phyloP scores from a whole-genome alignment of 1,139 yeast genomes.

The Taphrina flavorubra region DNA sequence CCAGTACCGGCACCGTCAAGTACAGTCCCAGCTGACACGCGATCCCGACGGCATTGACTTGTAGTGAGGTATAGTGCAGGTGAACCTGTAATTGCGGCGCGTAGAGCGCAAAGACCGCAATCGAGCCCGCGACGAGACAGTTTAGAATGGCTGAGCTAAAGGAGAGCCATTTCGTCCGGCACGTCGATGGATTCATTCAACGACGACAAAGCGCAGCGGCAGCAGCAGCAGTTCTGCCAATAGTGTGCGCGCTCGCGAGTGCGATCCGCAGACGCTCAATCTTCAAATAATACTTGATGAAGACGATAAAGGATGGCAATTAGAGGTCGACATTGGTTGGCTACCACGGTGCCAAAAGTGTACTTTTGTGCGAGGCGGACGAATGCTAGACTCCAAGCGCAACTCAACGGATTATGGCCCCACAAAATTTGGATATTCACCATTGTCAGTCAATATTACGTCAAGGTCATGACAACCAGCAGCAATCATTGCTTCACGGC shows the following conservation, averaged over 20 bases:
- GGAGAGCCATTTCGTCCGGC: constrained; percentile 26
- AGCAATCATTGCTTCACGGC: too few species aligned
- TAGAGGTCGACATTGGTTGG: too few species aligned
- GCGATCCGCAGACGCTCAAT: too few species aligned
- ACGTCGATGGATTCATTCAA: background rate
- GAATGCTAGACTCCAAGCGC: background rate
- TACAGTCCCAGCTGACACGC: constrained; percentile 82
- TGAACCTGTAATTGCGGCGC: constrained; percentile 68
- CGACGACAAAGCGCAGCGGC: too few species aligned
- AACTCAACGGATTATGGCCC: constrained; percentile 6
- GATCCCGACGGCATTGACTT: constrained; percentile 79
- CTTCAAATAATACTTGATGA: background rate
- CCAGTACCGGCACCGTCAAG: constrained; percentile 79
- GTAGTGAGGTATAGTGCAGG: constrained; percentile 67
- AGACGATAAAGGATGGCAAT: too few species aligned
- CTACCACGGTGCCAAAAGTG: background rate
- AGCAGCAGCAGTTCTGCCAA: too few species aligned
- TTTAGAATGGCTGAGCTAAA: constrained; percentile 31
- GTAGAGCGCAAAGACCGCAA: constrained; percentile 69
- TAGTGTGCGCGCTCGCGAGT: background rate
- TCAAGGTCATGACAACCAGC: too few species aligned
- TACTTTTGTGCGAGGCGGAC: background rate
- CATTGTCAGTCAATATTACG: background rate
- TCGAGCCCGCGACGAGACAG: constrained; percentile 37
- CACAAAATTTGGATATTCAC: constrained; percentile 7